Percentiles rank a stretch among this genome's conserved stretches.
Evolutionary conservation across 2,329 filamentous ascomycete species (phyloP).

Genomic region (Scopulariopsis brevicaulis): DNA sequence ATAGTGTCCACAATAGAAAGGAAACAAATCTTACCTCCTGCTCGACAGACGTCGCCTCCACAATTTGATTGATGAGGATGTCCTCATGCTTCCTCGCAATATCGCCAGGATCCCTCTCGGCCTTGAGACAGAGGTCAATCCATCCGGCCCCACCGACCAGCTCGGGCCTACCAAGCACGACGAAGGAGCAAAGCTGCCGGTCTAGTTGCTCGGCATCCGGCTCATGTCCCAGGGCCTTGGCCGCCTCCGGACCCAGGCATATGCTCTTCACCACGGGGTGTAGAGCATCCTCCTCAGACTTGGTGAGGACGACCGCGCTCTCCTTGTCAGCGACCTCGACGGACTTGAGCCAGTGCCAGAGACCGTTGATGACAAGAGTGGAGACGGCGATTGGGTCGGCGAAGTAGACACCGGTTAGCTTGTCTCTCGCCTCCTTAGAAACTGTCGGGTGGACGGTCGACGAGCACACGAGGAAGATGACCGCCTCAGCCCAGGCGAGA

Average conservation of each 20-base stretch:
- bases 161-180: conserved; percentile 68
- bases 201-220: conserved; percentile 43
- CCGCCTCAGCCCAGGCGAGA: conserved; percentile 70
- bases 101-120: conserved; percentile 71
- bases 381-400: conserved; percentile 46
- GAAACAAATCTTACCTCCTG: conserved; percentile 36
- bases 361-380: conserved; percentile 52
- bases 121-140: conserved; percentile 79
- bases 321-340: conserved; percentile 68
- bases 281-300: conserved; percentile 53
- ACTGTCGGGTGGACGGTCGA: conserved; percentile 46
- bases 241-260: conserved; percentile 43
- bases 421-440: conserved; percentile 49
- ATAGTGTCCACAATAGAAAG: neutral
- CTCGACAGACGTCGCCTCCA: conserved; percentile 30
- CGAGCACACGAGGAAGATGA: conserved; percentile 68
- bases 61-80: conserved; percentile 57
- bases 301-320: conserved; percentile 53
- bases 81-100: conserved; percentile 56
- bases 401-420: conserved; percentile 55
- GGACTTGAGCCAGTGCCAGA: conserved; percentile 71
- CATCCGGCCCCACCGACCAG: conserved; percentile 70
- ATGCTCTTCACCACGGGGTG: conserved; percentile 50
- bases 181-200: conserved; percentile 61
- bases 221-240: conserved; percentile 24